phyloP scores from a whole-genome alignment of 345 rosid species.

The Eucalyptus lansdowneana region DNA sequence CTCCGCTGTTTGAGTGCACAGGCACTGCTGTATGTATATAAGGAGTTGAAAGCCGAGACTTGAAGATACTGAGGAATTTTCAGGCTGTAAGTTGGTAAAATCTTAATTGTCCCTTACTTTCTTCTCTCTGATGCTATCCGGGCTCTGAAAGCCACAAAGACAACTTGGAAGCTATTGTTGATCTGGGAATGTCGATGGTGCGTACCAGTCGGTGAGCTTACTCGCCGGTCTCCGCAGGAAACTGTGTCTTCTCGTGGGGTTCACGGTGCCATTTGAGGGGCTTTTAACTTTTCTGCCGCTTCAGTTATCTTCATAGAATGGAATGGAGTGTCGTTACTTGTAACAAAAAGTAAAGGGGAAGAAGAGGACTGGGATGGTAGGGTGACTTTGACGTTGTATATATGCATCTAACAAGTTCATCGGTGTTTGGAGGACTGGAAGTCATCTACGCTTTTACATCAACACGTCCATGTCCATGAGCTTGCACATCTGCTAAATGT shows the following conservation, averaged over 20 bases:
- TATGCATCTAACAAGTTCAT: not conserved
- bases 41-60: constrained; percentile 23
- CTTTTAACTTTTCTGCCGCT: not conserved
- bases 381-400: too few species aligned
- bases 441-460: not conserved
- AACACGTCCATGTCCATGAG: not conserved
- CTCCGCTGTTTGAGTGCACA: constrained; percentile 18
- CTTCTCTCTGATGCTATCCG: not conserved
- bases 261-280: not conserved
- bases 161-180: not conserved
- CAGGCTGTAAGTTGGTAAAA: not conserved
- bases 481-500: not conserved
- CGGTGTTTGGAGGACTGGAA: not conserved
- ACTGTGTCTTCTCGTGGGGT: not conserved
- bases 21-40: constrained; percentile 42
- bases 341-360: not conserved
- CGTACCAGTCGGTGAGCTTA: not conserved
- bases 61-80: not conserved
- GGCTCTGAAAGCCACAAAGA: not conserved
- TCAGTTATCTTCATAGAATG: not conserved
- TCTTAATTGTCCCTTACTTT: not conserved
- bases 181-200: not conserved
- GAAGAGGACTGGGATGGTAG: not conserved
- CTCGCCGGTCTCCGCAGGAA: not conserved
- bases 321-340: not conserved